Evolutionary conservation across 1,139 yeast genomes (phyloP).

Genomic region (Diutina sp.): DNA sequence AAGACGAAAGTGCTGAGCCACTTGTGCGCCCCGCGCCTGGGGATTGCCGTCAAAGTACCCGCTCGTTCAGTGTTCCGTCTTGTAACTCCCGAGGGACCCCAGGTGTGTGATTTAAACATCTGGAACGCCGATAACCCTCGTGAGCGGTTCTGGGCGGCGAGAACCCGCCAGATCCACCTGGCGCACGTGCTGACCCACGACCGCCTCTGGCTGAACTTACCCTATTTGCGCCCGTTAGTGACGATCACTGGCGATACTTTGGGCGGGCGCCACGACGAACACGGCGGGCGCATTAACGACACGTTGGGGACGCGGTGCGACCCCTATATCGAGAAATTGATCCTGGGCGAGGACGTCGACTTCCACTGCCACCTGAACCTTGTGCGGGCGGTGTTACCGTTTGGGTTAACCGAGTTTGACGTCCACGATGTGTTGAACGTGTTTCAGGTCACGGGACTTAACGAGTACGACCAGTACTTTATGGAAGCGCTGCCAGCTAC

Average conservation of each 20-base stretch:
- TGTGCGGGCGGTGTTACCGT: conserved; percentile 43
- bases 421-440: conserved; percentile 62
- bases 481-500: conserved; percentile 61
- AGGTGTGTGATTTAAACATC: conserved; percentile 55
- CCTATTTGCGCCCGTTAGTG: conserved; percentile 48
- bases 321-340: conserved; percentile 51
- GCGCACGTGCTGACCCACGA: conserved; percentile 53
- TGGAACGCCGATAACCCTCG: conserved; percentile 52
- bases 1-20: conserved; percentile 23
- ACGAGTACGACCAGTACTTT: conserved; percentile 52
- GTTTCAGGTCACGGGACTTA: conserved; percentile 57
- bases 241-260: conserved; percentile 53
- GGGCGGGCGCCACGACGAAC: conserved; percentile 42
- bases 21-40: conserved; percentile 40
- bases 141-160: conserved; percentile 58
- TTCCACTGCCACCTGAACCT: conserved; percentile 58
- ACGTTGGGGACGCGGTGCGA: conserved; percentile 59
- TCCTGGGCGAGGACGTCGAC: conserved; percentile 53
- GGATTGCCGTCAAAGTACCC: conserved; percentile 48
- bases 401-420: conserved; percentile 51
- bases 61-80: conserved; percentile 45
- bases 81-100: conserved; percentile 58
- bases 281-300: conserved; percentile 59
- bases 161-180: conserved; percentile 56
- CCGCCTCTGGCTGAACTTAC: conserved; percentile 52